Evolutionary conservation across 2,329 filamentous ascomycete species (phyloP), one percentile per base, ranked within the genome.

Genomic region (Ophiostoma novo-ulmi): DNA sequence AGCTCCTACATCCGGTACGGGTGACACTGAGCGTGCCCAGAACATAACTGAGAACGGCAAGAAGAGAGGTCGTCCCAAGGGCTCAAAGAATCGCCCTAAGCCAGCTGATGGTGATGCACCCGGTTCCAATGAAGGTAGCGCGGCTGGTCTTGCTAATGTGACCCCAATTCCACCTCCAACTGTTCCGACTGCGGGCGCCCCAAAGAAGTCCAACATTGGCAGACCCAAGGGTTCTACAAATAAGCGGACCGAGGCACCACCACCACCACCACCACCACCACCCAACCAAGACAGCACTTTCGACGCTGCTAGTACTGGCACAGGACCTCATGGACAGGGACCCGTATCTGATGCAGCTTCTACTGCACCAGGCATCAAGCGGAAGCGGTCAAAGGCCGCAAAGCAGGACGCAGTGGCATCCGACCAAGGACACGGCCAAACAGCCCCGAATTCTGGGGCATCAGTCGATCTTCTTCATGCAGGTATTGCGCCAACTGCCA

Each of bases 81-180:
- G 84, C 0, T 85, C 84, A 1, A 84, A 82, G 71, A 86, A 85
- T 72, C 80, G 82, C 3, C 79, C 81, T 2, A 84, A 81, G 72
- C 78, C 58, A 5, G 35, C 44, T 2, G 70, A 58, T 17, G 14
- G 31, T 7, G 22, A 69, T 8, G 44, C 7, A 14, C 11, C 41
- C 35, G 20, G 17, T 36, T 65, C n/a, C 26, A 52, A 58, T 6
- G 38, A 61, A 5, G 11, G 26, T 5, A 67, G 22, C 2, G 41
- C n/a, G 39, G 20, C 69, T 70, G 39, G 55, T 52, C 41, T 74
- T 68, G 10, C 61, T 0, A 71, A 48, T 3, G 70, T 73, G 36
- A 75, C 73, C 3, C 74, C 72, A 3, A 73, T 74, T 8, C 73
- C 73, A 2, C 73, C 72, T 7, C 77, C 64, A 70, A 74, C 70